A percentile compares a stretch with the other conserved stretches of the same genome.
phyloP scores from a whole-genome alignment of 257 asterid genomes.

The Thymus mandschuricus region DNA sequence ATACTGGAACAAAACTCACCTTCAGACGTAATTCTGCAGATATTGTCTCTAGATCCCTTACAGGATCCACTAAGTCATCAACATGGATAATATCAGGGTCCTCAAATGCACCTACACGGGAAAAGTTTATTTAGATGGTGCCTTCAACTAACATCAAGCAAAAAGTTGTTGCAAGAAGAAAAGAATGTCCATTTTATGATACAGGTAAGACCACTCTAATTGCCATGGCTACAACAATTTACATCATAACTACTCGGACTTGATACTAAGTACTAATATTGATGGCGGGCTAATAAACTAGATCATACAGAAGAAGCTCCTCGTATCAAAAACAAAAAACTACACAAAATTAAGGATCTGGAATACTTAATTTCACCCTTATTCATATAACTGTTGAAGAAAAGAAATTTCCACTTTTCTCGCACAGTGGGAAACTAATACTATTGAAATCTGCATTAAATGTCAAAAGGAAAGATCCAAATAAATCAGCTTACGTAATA shows the following conservation, averaged over 20 bases:
- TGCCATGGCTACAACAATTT: background rate
- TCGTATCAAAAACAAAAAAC: background rate
- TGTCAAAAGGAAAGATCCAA: conserved; percentile 9
- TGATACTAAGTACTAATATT: conserved; percentile 7
- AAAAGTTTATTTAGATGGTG: conserved; percentile 20
- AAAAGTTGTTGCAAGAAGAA: conserved; percentile 6
- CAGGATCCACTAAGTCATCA: conserved; percentile 95
- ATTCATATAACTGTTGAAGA: background rate
- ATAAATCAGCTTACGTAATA: conserved; percentile 66
- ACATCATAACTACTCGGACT: background rate
- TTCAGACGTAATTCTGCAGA: conserved; percentile 86
- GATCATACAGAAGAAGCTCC: conserved; percentile 4
- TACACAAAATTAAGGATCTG: conserved; percentile 5
- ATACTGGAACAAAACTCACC: conserved; percentile 46
- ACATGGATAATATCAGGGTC: conserved; percentile 96
- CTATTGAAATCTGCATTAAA: conserved; percentile 12
- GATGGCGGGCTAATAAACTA: background rate
- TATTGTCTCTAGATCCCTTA: conserved; percentile 90
- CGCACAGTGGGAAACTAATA: background rate
- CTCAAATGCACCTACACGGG: conserved; percentile 82
- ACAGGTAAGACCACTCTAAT: conserved; percentile 7
- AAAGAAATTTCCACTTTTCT: background rate
- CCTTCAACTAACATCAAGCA: conserved; percentile 17
- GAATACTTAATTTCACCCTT: conserved; percentile 10
- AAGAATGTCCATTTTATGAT: background rate